phyloP scores from a whole-genome alignment of 176 grass and related monocot species.

The Phragmites australis region DNA sequence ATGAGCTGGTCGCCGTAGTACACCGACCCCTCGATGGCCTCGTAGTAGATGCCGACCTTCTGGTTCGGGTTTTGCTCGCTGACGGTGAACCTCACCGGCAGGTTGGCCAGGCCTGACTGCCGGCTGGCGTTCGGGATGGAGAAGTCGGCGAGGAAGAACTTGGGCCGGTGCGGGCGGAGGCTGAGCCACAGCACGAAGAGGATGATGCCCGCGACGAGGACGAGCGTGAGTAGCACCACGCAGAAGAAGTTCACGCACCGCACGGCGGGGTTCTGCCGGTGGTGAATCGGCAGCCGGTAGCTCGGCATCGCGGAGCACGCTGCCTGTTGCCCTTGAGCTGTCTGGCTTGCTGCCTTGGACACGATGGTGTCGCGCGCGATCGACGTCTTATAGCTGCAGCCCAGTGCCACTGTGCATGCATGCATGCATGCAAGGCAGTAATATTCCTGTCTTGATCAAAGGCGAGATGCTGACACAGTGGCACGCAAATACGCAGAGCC shows the following conservation, averaged over 20 bases:
- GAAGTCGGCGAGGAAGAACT: conserved; percentile 59
- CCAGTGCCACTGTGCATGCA: background rate
- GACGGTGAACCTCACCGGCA: conserved; percentile 59
- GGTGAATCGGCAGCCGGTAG: conserved; percentile 21
- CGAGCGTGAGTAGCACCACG: conserved; percentile 52
- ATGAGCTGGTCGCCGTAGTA: conserved; percentile 59
- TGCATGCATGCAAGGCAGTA: conserved; percentile 40
- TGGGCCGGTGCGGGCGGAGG: conserved; percentile 78
- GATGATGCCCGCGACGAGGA: conserved; percentile 60
- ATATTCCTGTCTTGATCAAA: conserved; percentile 53
- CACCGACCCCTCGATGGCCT: conserved; percentile 40
- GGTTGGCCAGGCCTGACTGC: conserved; percentile 45
- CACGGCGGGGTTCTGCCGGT: conserved; percentile 35
- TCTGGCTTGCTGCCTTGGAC: background rate
- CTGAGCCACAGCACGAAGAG: conserved; percentile 89
- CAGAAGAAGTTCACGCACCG: conserved; percentile 61
- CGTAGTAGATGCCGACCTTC: conserved; percentile 72
- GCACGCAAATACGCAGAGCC: background rate
- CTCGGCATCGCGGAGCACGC: background rate
- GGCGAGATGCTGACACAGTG: conserved; percentile 29
- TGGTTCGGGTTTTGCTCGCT: conserved; percentile 72
- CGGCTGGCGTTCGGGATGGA: conserved; percentile 37
- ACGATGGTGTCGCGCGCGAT: background rate
- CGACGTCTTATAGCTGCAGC: conserved; percentile 14
- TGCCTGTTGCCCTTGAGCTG: background rate